Conservation (phyloP, 169 alveolate species). For the Plasmodium coatneyi region DNA sequence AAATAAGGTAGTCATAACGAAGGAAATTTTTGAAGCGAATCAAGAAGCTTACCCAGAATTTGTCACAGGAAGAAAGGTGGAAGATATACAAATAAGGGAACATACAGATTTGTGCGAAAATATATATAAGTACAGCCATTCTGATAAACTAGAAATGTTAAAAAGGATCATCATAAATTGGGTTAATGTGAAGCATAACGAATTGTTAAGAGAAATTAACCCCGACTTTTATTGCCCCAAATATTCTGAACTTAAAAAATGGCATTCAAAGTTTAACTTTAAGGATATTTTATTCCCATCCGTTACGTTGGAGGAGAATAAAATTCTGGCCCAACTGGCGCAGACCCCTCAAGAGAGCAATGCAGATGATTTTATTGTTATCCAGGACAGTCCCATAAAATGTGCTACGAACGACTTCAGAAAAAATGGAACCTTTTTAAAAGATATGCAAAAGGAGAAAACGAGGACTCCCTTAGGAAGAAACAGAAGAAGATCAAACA, state of each 20-base stretch:
- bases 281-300: constrained; percentile 49
- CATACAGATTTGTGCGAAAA: constrained; percentile 45
- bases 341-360: constrained; percentile 75
- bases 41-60: constrained; percentile 28
- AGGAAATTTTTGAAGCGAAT: constrained; percentile 51
- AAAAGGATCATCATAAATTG: constrained; percentile 68
- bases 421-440: constrained; percentile 10
- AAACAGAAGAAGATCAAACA: constrained; percentile 39
- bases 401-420: constrained; percentile 55
- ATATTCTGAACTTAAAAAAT: constrained; percentile 69
- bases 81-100: constrained; percentile 75
- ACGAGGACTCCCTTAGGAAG: constrained; percentile 75
- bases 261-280: constrained; percentile 71
- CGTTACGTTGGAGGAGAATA: constrained; percentile 57
- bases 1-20: constrained; percentile 63
- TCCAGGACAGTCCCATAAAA: constrained; percentile 70
- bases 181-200: constrained; percentile 69
- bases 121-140: constrained; percentile 42
- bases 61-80: constrained; percentile 67
- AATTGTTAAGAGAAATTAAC: constrained; percentile 55
- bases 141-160: constrained; percentile 57
- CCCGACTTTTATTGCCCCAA: constrained; percentile 53
- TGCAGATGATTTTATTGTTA: constrained; percentile 73
- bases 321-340: constrained; percentile 51
- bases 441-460: constrained; percentile 63